These are phyloP conservation scores for Haematococcus sp. DNA, from an alignment of 139 green algal species.

Conservation along the genomic window DNA sequence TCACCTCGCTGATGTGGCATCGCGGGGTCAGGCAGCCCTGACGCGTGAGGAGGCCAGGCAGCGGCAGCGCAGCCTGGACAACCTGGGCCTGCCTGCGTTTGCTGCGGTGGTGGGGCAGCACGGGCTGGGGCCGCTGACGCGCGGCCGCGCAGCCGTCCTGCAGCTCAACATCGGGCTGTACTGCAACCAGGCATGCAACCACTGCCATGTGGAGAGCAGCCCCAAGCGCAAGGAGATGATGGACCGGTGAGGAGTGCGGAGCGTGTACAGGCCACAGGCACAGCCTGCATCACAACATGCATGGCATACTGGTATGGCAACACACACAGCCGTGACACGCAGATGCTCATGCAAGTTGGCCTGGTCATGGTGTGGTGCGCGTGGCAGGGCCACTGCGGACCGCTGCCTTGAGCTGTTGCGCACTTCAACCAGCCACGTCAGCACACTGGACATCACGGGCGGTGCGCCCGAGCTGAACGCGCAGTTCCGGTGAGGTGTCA, in stretches of 20 bases:
- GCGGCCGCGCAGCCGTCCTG: slow-evolving; percentile 62
- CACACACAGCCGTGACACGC: not conserved
- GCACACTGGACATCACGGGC: slow-evolving; percentile 90
- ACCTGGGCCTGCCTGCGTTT: slow-evolving; percentile 33
- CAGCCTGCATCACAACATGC: not conserved
- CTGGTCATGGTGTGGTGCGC: no score
- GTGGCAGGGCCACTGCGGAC: slow-evolving; percentile 48
- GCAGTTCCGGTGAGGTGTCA: slow-evolving; percentile 68
- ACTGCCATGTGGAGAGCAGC: slow-evolving; percentile 96
- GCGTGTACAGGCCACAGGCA: not conserved
- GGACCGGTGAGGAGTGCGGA: slow-evolving; percentile 24
- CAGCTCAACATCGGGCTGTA: slow-evolving; percentile 98
- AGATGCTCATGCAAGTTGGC: no score
- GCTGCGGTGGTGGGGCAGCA: slow-evolving; percentile 11
- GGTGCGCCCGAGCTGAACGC: slow-evolving; percentile 89
- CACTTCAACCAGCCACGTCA: slow-evolving; percentile 28
- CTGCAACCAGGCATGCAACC: slow-evolving; percentile 97
- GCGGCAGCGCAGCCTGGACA: slow-evolving; percentile 65
- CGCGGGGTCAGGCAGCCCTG: slow-evolving; percentile 63
- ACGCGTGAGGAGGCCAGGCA: slow-evolving; percentile 65
- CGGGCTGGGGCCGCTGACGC: slow-evolving; percentile 40
- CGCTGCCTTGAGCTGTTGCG: slow-evolving; percentile 72
- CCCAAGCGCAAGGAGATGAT: slow-evolving; percentile 82
- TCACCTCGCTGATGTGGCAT: slow-evolving; percentile 29
- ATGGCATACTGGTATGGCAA: not conserved